These are phyloP conservation scores for Sutorius eximius DNA, from an alignment of 1,284 basidiomycete genomes.

Conservation along the genomic window DNA sequence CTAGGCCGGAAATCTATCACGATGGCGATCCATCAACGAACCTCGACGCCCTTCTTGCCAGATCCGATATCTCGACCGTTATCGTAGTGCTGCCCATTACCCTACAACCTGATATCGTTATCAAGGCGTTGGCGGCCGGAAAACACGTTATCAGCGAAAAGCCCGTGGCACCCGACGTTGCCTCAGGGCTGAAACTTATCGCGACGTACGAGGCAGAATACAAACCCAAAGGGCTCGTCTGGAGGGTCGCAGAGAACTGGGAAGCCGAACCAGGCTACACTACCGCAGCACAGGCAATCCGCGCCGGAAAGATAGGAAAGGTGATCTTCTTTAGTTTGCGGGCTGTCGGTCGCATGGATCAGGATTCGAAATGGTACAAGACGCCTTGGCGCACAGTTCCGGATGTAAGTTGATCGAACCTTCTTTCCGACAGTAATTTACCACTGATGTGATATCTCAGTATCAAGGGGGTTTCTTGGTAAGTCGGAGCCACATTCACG, in stretches of 20 bases:
- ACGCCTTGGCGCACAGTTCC: conserved; percentile 81
- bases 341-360: conserved; percentile 56
- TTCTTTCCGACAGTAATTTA: background rate
- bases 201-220: conserved; percentile 62
- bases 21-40: conserved; percentile 47
- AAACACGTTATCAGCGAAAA: conserved; percentile 89
- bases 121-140: conserved; percentile 63
- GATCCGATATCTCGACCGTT: conserved; percentile 69
- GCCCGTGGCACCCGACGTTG: conserved; percentile 75
- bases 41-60: conserved; percentile 64
- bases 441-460: conserved; percentile 35
- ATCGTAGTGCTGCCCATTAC: conserved; percentile 79
- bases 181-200: conserved; percentile 62
- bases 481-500: conserved; percentile 23
- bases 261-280: conserved; percentile 67
- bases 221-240: conserved; percentile 70
- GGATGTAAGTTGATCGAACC: conserved; percentile 51
- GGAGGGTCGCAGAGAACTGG: conserved; percentile 86
- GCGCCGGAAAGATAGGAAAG: conserved; percentile 60
- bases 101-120: conserved; percentile 66
- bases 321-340: conserved; percentile 62
- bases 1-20: conserved; percentile 54
- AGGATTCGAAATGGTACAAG: conserved; percentile 72
- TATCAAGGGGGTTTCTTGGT: conserved; percentile 83
- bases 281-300: conserved; percentile 54